Evolutionary conservation across 2,329 filamentous ascomycete species (phyloP).

Genomic region (Fonsecaea erecta): DNA sequence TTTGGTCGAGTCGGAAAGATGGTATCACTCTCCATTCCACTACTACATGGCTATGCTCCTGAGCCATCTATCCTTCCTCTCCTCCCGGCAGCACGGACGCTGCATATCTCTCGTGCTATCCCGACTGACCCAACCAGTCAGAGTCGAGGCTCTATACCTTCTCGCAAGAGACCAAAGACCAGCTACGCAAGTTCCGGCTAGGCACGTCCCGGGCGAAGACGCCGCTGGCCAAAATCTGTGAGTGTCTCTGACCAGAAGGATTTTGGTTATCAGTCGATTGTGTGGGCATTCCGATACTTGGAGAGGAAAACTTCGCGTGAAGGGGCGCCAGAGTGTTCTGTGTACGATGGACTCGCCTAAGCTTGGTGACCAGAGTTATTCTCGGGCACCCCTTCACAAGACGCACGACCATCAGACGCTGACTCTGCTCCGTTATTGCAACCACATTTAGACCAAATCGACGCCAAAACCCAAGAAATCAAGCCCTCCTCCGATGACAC

Average conservation of each 20-base stretch:
- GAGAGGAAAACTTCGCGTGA: too few species aligned
- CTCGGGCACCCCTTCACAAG: neutral
- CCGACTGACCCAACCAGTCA: constrained; percentile 55
- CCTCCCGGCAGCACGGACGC: neutral
- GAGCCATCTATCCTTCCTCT: neutral
- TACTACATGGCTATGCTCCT: neutral
- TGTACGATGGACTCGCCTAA: neutral
- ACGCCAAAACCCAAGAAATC: constrained; percentile 89
- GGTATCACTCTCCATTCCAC: neutral
- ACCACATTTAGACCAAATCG: constrained; percentile 65
- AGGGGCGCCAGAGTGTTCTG: too few species aligned
- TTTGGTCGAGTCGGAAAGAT: neutral
- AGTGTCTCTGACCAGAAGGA: constrained; percentile 44
- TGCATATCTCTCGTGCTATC: neutral
- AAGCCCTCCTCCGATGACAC: constrained; percentile 78
- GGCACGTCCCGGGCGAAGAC: constrained; percentile 84
- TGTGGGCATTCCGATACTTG: neutral
- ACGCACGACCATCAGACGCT: neutral
- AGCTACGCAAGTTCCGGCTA: constrained; percentile 92
- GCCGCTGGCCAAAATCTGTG: constrained; percentile 94
- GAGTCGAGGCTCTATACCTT: constrained; percentile 92
- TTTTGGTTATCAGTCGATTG: neutral
- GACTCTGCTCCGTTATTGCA: neutral
- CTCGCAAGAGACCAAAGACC: constrained; percentile 84
- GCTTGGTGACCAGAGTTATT: neutral